phyloP scores from a whole-genome alignment of 768 basidiomycete species.

The Mycena leptocephala region DNA sequence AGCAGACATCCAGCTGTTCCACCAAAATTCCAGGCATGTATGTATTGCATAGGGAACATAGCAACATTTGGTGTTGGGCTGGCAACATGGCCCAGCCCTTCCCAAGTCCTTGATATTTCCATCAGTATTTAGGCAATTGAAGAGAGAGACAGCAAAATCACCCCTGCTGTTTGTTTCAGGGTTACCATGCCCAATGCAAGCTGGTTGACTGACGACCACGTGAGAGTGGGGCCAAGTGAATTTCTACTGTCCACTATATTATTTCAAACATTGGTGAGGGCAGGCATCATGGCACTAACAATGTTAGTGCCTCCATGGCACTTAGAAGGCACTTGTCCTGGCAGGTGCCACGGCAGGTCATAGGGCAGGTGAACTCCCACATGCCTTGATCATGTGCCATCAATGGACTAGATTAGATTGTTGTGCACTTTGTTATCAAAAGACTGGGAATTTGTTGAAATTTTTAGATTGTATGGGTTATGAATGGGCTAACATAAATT shows the following conservation, averaged over 20 bases:
- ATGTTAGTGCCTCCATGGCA: too few species aligned
- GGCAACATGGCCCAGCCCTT: neutral
- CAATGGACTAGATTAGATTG: too few species aligned
- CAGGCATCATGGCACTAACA: neutral
- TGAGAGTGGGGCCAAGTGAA: neutral
- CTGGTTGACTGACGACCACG: neutral
- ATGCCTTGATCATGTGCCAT: too few species aligned
- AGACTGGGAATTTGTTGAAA: too few species aligned
- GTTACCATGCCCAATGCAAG: neutral
- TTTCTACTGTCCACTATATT: too few species aligned
- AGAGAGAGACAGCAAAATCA: conserved; percentile 7
- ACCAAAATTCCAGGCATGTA: conserved; percentile 1
- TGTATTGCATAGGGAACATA: neutral
- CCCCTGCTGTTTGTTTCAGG: neutral
- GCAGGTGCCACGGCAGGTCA: too few species aligned
- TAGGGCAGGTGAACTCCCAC: too few species aligned
- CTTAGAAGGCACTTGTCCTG: too few species aligned
- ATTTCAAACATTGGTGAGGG: neutral
- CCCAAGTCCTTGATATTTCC: conserved; percentile 3
- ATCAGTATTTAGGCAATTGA: too few species aligned
- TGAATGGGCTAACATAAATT: too few species aligned
- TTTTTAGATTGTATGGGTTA: too few species aligned
- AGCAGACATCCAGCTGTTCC: conserved; percentile 10
- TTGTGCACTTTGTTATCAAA: too few species aligned
- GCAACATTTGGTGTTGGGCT: neutral